Evolutionary conservation across 1,139 yeast species (phyloP).

Genomic region (Candida albicans): DNA sequence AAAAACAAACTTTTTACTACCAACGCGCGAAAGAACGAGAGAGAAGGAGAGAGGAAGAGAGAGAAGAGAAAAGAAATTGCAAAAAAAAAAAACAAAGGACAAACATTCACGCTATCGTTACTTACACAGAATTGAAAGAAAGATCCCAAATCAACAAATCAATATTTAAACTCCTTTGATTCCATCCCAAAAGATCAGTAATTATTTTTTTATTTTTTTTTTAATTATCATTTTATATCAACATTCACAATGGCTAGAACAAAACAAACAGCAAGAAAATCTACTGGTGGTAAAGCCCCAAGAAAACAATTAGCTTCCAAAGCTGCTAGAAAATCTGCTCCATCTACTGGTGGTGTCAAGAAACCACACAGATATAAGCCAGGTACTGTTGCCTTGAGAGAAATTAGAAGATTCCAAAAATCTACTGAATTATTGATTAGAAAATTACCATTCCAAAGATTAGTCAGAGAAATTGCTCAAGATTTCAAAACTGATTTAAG

Average conservation of each 20-base stretch:
- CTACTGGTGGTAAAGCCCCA: constrained; percentile 99
- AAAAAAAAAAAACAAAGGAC: not conserved
- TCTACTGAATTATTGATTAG: constrained; percentile 95
- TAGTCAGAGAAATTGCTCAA: constrained; percentile 97
- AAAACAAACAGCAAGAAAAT: constrained; percentile 97
- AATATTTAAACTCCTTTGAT: constrained; percentile 1
- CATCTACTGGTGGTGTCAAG: constrained; percentile 98
- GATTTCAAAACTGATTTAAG: constrained; percentile 97
- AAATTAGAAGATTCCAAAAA: constrained; percentile 98
- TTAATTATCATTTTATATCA: constrained; percentile 1
- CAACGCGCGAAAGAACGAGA: not conserved
- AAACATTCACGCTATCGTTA: not conserved
- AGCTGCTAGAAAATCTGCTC: constrained; percentile 99
- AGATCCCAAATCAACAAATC: not conserved
- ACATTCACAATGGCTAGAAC: constrained; percentile 84
- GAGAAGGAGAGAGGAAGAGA: not conserved
- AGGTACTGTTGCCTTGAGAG: constrained; percentile 99
- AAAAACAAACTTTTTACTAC: not conserved
- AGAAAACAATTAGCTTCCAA: constrained; percentile 98
- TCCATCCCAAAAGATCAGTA: not conserved
- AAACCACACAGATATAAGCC: constrained; percentile 99
- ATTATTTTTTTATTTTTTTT: not conserved
- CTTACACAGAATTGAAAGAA: not conserved
- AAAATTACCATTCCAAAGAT: constrained; percentile 98
- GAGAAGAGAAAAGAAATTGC: not conserved